phyloP scores from a whole-genome alignment of 2,329 filamentous ascomycete genomes.

The Xylaria multiplex region DNA sequence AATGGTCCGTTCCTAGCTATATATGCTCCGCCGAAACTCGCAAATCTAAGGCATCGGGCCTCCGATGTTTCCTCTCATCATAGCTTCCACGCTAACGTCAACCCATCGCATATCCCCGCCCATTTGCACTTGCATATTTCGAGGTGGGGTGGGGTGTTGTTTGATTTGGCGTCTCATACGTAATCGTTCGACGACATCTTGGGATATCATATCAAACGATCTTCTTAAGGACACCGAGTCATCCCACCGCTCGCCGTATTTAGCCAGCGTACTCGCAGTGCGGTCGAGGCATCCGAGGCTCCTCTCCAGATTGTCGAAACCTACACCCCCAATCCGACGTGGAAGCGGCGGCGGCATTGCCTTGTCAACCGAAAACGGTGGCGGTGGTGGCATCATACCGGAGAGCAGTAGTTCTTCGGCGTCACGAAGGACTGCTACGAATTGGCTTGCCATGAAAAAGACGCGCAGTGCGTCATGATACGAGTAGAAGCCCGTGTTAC shows the following conservation, averaged over 20 bases:
- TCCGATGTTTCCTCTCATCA: constrained; percentile 51
- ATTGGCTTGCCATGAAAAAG: constrained; percentile 76
- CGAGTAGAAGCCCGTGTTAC: constrained; percentile 76
- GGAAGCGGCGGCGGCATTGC: constrained; percentile 65
- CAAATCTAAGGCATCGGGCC: constrained; percentile 30
- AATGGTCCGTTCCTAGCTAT: constrained; percentile 17
- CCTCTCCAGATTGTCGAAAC: constrained; percentile 63
- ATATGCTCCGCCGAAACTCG: neutral
- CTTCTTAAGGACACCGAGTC: constrained; percentile 64
- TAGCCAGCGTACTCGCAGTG: constrained; percentile 63
- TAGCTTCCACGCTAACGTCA: constrained; percentile 56
- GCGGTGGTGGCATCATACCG: constrained; percentile 58
- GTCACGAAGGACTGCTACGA: constrained; percentile 68
- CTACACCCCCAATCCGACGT: constrained; percentile 53
- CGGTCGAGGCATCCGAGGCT: constrained; percentile 66
- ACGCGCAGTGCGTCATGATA: constrained; percentile 89
- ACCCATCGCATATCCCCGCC: constrained; percentile 57
- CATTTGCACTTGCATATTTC: constrained; percentile 44
- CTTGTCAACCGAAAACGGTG: constrained; percentile 55
- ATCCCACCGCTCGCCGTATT: constrained; percentile 69
- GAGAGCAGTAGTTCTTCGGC: constrained; percentile 67
- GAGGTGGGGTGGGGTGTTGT: constrained; percentile 49
- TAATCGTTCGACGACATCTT: constrained; percentile 57
- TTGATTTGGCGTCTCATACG: constrained; percentile 52
- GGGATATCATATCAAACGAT: constrained; percentile 63